Evolutionary conservation across 169 alveolate genomes (phyloP).

Genomic region (Cryptosporidium tyzzeri): DNA sequence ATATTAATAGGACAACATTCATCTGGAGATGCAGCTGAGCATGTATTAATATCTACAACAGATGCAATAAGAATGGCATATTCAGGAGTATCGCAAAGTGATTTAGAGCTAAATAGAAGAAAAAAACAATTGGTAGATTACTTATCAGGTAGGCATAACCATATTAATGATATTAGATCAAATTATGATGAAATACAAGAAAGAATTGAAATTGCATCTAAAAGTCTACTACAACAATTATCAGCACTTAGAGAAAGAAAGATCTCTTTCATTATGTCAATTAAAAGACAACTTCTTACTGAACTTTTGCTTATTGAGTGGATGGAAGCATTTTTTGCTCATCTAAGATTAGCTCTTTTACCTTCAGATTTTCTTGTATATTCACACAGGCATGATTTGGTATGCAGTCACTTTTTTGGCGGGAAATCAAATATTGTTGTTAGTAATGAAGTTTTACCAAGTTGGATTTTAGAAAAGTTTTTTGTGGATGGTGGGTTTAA

Average conservation of each 20-base stretch:
- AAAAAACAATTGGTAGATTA: slow-evolving; percentile 80
- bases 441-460: slow-evolving; percentile 51
- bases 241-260: slow-evolving; percentile 82
- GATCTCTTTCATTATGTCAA: slow-evolving; percentile 84
- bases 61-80: slow-evolving; percentile 89
- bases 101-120: slow-evolving; percentile 80
- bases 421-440: slow-evolving; percentile 64
- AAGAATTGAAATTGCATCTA: slow-evolving; percentile 85
- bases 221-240: slow-evolving; percentile 83
- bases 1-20: slow-evolving; percentile 88
- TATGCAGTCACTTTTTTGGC: slow-evolving; percentile 69
- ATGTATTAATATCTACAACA: slow-evolving; percentile 87
- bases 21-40: slow-evolving; percentile 87
- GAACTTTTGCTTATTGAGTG: slow-evolving; percentile 87
- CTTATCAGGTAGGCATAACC: slow-evolving; percentile 84
- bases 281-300: slow-evolving; percentile 86
- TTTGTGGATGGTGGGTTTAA: slow-evolving; percentile 76
- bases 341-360: slow-evolving; percentile 56
- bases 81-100: slow-evolving; percentile 85
- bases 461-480: slow-evolving; percentile 63
- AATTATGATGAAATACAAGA: slow-evolving; percentile 85
- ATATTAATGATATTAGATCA: slow-evolving; percentile 85
- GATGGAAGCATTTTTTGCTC: slow-evolving; percentile 85
- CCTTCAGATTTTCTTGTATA: slow-evolving; percentile 73
- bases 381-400: slow-evolving; percentile 73